Base-by-base conservation (phyloP, 768 basidiomycete species). In the Leccinum imitatum region DNA sequence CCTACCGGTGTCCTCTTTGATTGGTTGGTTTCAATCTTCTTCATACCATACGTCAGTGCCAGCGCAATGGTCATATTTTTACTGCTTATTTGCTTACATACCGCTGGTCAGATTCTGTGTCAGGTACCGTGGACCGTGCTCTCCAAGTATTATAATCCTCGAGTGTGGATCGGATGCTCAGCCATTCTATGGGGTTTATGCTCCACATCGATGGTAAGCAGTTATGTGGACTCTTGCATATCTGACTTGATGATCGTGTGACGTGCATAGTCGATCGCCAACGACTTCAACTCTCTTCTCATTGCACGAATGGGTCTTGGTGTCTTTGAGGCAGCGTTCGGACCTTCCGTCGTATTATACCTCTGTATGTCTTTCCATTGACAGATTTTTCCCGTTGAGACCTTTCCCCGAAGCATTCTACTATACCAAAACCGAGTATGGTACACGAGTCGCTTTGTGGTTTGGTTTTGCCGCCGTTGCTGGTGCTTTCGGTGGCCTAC, bases 21-120 rank as follows among this genome's bases (percentile, higher is more conserved):
- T 68, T 91, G 89, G 90, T 73, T 90, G 48, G 88, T 86, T 59
- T 87, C 89, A 1, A 79, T 81, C 8, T 93, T 92, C 75, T 92
- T 87, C 74, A 84, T 92, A 73, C 84, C 91, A 62, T 92, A 91
- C 70, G 89, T 87, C 58, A 59, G 82, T 74, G 4, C 3, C n/a
- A 17, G 1, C 2, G 27, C 19, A 11, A 37, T 44, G 6, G 6
- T 17, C 55, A 23, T 19, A 2, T 14, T 11, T 6, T 53, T 9
- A 37, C 14, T 23, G 6, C 23, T 30, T 33, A 11, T 41, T 3
- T 9, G 15, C 56, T 70, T 8, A 66, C 46, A 6, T 23, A 13
- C 19, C 14, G 3, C 8, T 51, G 57, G 14, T 52, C 66, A 91
- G 89, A 87, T 91, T 58, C 57, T 90, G 13, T 85, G 78, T 60